Evolutionary conservation across 257 asterid species (phyloP), one percentile per base, ranked within the genome.

Genomic region (Solanum appendiculatum): DNA sequence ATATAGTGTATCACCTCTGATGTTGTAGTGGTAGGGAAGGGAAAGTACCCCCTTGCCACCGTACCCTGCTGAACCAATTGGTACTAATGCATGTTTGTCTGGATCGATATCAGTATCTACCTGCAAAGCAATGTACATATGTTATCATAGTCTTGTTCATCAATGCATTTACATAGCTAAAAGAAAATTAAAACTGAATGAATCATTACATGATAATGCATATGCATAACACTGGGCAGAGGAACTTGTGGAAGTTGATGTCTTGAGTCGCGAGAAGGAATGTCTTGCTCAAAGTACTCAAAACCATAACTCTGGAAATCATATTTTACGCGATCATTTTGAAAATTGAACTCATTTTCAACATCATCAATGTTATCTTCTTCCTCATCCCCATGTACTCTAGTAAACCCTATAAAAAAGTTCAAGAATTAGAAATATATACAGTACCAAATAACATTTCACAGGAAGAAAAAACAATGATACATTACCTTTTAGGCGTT

Each of bases 311-410:
- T n/a, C 39, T 84, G 73, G 75, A 58, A n/a, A 60, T 84, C 77
- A 58, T 84, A 37, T 37, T 60, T 84, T 21, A 3, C 25, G 70
- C 23, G n/a, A 37, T 82, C 82, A 27, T 69, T 70, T 27, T 23
- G 56, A 64, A 86, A 86, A 39, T 75, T 88, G 89, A 89, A 89
- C 87, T 90, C 90, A 9, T 88, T 87, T 37, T 87, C 90, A 48
- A 90, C 48, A 72, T 90, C 90, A 77, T 90, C 91, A 39, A 77
- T 86, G 80, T 83, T 90, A 74, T 88, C 91, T 81, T 90, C 91
- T 83, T 90, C 91, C 63, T 87, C 89, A 68, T 90, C 91, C 34
- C 91, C 91, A 31, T 83, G 75, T 56, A 90, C 91, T 84, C 91
- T 90, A 64, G 88, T 25, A 86, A 78, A 90, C 18, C 91, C 91